Percentiles rank a stretch among this genome's conserved stretches.
phyloP scores from a whole-genome alignment of 495 filamentous ascomycete species.

The Penicillium flavigenum region DNA sequence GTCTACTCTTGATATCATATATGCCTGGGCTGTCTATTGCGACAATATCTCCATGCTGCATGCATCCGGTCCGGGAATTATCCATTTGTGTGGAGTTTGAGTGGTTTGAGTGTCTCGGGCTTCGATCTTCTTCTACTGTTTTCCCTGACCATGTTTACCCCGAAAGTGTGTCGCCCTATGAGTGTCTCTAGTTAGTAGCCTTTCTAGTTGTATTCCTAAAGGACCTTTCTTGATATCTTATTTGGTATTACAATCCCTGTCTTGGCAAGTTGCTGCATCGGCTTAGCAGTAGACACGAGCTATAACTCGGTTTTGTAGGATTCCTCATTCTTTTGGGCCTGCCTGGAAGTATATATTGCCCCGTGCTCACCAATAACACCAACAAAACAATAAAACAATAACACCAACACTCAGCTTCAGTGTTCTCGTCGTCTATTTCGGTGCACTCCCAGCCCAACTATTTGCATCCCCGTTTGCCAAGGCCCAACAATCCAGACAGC shows the following conservation, averaged over 20 bases:
- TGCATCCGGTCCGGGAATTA: no score
- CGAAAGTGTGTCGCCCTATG: no score
- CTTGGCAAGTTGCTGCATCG: conserved; percentile 54
- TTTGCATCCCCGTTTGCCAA: conserved; percentile 40
- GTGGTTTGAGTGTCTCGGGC: no score
- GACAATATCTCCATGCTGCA: no score
- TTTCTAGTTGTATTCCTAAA: no score
- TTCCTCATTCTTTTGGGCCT: conserved; percentile 16
- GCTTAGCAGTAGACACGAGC: conserved; percentile 51
- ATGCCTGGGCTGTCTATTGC: no score
- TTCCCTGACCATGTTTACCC: no score
- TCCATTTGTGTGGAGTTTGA: no score
- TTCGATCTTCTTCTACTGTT: no score
- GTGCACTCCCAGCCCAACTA: conserved; percentile 42
- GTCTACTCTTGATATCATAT: no score
- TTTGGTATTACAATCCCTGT: conserved; percentile 50
- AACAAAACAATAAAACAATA: no score
- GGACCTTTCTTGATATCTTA: conserved; percentile 42
- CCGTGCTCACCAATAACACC: not conserved
- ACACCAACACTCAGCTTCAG: conserved; percentile 33
- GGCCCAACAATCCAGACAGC: conserved; percentile 44
- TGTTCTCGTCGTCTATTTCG: conserved; percentile 45
- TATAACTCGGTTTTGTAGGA: conserved; percentile 34
- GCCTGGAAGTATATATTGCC: conserved; percentile 34
- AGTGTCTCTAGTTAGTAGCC: no score